Evolutionary conservation across 2,329 filamentous ascomycete species (phyloP), one percentile per base, ranked within the genome.

Genomic region (Ramularia collo-cygni): DNA sequence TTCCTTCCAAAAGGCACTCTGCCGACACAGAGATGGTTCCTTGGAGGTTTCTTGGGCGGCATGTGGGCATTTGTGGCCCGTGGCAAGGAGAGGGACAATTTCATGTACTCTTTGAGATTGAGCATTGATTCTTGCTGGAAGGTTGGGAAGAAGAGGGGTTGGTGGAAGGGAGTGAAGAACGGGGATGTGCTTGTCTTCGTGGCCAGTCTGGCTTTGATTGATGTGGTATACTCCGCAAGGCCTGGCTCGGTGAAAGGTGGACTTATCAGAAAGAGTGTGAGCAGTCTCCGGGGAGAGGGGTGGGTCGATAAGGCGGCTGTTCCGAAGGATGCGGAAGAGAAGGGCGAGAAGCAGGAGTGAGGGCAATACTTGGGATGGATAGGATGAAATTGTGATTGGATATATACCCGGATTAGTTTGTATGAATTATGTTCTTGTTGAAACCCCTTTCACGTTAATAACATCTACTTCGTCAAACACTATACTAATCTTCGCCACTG

Each of bases 101-200:
- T 93, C 63, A 55, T 95, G 45, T 92, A 92, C 63, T 81, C 78
- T 48, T 78, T 84, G 19, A 75, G 89, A 2, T 68, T 81, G n/a
- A 87, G 83, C 44, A 70, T 95, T 19, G 85, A 94, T 60, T 85
- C 79, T 27, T 64, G 88, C 32, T 96, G 88, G 86, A 94, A 94
- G 69, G 86, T 94, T 0, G 88, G 89, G n/a, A 77, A 84, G 40
- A 96, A 96, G 77, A 72, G 82, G 24, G 76, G 86, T 1, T 87
- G 87, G 79, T 95, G 90, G 87, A 79, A 75, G 49, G 85, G 85
- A 8, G 74, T 92, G 60, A 77, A 75, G 54, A 84, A 85, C 27
- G 88, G 88, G 0, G 90, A 96, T 63, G 77, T 95, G 4, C 76
- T 83, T 67, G 68, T 96, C 3, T 89, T 96, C 57, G 83, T 90